These are phyloP conservation scores for Knoxdaviesia capensis DNA, from an alignment of 2,329 filamentous ascomycete genomes.

Conservation along the genomic window DNA sequence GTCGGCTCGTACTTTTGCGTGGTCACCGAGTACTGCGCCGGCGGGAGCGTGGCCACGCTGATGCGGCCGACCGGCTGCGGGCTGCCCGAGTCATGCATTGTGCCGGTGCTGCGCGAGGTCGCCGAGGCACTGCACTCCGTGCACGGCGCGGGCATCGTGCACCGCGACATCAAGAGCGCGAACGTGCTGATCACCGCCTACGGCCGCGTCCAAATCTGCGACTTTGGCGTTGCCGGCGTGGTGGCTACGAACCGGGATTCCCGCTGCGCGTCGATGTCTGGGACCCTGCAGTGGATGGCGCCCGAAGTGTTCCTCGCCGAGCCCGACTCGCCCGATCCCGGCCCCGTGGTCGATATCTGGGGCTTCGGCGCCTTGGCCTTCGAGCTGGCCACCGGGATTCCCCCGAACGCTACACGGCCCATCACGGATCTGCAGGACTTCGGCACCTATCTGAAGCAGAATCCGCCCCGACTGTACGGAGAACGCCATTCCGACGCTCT, in stretches of 20 bases:
- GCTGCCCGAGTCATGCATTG: constrained; percentile 28
- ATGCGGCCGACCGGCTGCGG: constrained; percentile 25
- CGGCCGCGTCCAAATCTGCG: constrained; percentile 43
- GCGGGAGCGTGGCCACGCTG: constrained; percentile 41
- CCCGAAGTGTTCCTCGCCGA: constrained; percentile 34
- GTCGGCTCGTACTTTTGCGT: constrained; percentile 48
- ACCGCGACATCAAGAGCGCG: constrained; percentile 33
- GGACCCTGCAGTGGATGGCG: constrained; percentile 51
- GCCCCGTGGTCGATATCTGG: constrained; percentile 44
- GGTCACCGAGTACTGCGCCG: constrained; percentile 47
- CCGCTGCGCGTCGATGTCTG: constrained; percentile 46
- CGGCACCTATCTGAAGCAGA: constrained; percentile 20
- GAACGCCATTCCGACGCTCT: constrained; percentile 35
- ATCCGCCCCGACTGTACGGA: constrained; percentile 34
- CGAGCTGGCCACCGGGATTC: constrained; percentile 44
- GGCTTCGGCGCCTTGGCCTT: constrained; percentile 47
- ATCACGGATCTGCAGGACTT: constrained; percentile 20
- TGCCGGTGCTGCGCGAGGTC: constrained; percentile 28
- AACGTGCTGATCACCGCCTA: constrained; percentile 45
- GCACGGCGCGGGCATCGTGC: constrained; percentile 28
- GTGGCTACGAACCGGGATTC: constrained; percentile 35
- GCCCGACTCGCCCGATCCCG: constrained; percentile 27
- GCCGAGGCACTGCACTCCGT: constrained; percentile 27
- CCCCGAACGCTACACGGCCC: constrained; percentile 29
- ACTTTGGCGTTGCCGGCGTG: constrained; percentile 46